Evolutionary conservation across 768 basidiomycete genomes (phyloP).

Genomic region (Imleria badia): DNA sequence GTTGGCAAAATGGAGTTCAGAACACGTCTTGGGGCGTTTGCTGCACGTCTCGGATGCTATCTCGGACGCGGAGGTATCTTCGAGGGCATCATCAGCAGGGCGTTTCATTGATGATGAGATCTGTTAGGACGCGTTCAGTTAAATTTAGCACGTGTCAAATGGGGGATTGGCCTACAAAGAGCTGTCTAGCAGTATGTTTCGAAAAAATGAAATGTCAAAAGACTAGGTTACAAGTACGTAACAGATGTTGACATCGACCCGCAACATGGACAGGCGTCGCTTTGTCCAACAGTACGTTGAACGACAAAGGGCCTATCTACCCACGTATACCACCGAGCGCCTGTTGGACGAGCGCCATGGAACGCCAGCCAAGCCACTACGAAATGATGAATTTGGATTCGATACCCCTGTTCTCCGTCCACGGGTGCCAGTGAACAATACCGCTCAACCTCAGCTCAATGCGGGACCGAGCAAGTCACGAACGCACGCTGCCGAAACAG

Average conservation of each 20-base stretch:
- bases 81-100: not conserved
- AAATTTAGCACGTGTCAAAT: not conserved
- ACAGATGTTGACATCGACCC: not conserved
- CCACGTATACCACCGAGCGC: constrained; percentile 45
- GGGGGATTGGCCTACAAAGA: not conserved
- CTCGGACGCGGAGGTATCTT: constrained; percentile 9
- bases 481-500: not conserved
- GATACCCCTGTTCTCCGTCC: constrained; percentile 58
- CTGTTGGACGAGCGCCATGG: constrained; percentile 10
- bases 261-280: constrained; percentile 24
- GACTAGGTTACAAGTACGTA: constrained; percentile 8
- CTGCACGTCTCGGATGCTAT: not conserved
- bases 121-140: not conserved
- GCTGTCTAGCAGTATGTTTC: not conserved
- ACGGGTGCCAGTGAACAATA: constrained; percentile 31
- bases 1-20: constrained; percentile 15
- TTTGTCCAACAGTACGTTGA: constrained; percentile 49
- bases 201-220: constrained; percentile 4
- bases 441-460: not conserved
- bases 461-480: not conserved
- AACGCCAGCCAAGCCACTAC: constrained; percentile 12
- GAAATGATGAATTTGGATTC: constrained; percentile 38
- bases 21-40: constrained; percentile 27
- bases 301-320: constrained; percentile 46
- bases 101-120: constrained; percentile 23